Conservation (phyloP, 768 basidiomycete species). For the Trametopsis cervina region DNA sequence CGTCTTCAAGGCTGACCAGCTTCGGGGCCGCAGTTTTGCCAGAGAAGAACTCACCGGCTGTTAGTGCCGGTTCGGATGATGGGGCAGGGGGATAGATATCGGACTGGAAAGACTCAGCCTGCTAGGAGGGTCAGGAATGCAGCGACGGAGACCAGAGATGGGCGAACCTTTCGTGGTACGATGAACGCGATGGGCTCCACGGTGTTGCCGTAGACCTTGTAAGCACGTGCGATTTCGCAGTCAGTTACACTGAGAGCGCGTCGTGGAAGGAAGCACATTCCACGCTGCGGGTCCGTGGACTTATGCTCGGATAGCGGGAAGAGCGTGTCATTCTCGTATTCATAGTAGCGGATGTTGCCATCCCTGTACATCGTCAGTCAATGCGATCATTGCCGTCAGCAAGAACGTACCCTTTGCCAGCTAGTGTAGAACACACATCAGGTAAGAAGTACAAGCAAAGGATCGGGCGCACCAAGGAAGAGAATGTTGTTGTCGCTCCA, state of each 20-base stretch:
- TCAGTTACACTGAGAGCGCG: constrained; percentile 83
- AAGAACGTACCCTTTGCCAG: constrained; percentile 74
- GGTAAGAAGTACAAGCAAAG: too few species aligned
- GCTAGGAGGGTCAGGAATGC: not conserved
- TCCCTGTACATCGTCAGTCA: constrained; percentile 46
- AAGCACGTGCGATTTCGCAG: constrained; percentile 93
- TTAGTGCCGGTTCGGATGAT: constrained; percentile 71
- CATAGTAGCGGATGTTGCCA: constrained; percentile 97
- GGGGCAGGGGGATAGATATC: constrained; percentile 95
- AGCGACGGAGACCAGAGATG: not conserved
- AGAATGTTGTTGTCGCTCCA: constrained; percentile 92
- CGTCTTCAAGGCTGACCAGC: constrained; percentile 73
- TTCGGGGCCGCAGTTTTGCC: constrained; percentile 79
- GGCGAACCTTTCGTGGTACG: constrained; percentile 80
- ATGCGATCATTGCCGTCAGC: not conserved
- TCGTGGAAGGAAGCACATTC: constrained; percentile 94
- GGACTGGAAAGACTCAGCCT: constrained; percentile 94
- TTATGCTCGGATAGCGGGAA: constrained; percentile 78
- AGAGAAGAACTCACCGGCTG: constrained; percentile 80
- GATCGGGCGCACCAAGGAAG: constrained; percentile 63
- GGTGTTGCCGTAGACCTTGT: constrained; percentile 68
- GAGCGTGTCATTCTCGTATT: constrained; percentile 84
- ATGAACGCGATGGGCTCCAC: constrained; percentile 94
- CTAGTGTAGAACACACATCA: constrained; percentile 26
- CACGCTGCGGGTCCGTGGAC: constrained; percentile 88